A percentile compares a stretch with the other conserved stretches of the same genome.
These are phyloP conservation scores for Trichoderma gamsii DNA, from an alignment of 495 filamentous ascomycete genomes.

Conservation along the genomic window DNA sequence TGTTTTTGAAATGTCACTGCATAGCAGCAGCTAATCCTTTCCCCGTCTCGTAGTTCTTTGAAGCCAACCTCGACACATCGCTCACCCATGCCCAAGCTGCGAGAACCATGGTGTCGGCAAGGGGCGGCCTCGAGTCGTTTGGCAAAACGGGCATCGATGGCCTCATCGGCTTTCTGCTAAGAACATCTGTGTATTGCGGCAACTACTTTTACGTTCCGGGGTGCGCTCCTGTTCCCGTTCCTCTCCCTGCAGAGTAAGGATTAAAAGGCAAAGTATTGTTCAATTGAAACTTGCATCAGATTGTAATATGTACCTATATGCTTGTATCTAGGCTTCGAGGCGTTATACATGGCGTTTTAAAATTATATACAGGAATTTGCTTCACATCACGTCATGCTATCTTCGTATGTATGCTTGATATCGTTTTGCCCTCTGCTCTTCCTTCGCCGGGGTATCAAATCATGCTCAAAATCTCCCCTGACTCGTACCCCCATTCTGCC, in stretches of 20 bases:
- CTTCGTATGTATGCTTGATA: no score
- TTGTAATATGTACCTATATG: no score
- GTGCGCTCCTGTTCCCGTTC: not conserved
- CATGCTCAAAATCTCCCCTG: constrained; percentile 22
- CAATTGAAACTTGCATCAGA: no score
- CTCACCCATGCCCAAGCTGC: not conserved
- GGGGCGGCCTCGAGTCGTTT: not conserved
- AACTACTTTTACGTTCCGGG: constrained; percentile 1
- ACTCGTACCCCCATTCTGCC: constrained; percentile 19
- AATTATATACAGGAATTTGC: no score
- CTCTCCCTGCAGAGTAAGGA: not conserved
- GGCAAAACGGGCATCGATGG: not conserved
- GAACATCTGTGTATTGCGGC: not conserved
- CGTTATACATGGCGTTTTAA: no score
- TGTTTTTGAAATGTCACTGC: not conserved
- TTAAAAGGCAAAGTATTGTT: no score
- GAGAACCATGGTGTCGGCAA: not conserved
- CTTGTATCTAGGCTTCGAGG: no score
- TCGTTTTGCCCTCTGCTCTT: no score
- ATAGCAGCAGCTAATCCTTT: not conserved
- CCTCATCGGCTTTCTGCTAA: not conserved
- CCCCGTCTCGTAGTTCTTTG: not conserved
- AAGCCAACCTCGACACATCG: not conserved
- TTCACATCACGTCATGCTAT: not conserved
- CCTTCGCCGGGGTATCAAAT: not conserved